Base-by-base conservation (phyloP, 345 rosid species). In the Litchi chinensis region DNA sequence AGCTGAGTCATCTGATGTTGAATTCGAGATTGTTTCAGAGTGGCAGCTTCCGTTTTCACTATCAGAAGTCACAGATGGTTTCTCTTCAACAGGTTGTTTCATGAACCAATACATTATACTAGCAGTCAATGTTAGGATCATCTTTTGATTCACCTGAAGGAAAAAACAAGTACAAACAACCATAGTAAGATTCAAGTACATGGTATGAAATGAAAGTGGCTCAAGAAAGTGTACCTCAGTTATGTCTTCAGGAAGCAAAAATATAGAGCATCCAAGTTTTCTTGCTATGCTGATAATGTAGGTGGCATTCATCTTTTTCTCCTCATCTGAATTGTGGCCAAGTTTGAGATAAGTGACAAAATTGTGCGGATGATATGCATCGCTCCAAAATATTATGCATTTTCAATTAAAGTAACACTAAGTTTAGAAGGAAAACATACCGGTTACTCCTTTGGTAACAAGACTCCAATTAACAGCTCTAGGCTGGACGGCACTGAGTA, bases 241-340 rank as follows among this genome's bases (percentile, higher is more conserved):
- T 69, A 96, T 84, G 85, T 94, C 98, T 87, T 96, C 99, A 4
- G 97, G 97, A 83, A 96, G 97, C 85, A 94, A 84, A 84, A 96
- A 96, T 83, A 96, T 96, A 28, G 99, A 85, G 88, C 99, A 96
- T 76, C 97, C 98, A 26, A 96, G 87, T 87, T 96, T 94, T 81
- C 98, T 93, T 2, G 98, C 98, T 16, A 93, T 93, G 78, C 99
- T 96, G 79, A 96, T 96, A 74, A 96, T 91, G 81, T 96, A 93
- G 69, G 95, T 87, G 21, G 98, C 99, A 68, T 96, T 96, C 99
- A 94, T 96, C 91, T 88, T 96, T 82, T 94, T 93, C 95, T 90
- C 91, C 77, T 94, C 99, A 70, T 91, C 97, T 96, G 77, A 80
- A 81, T 66, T 69, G 22, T 0, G 40, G 57, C 68, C 76, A 63